phyloP scores from a whole-genome alignment of 148 eudicot genomes.

The Vaccinium myrtillus region DNA sequence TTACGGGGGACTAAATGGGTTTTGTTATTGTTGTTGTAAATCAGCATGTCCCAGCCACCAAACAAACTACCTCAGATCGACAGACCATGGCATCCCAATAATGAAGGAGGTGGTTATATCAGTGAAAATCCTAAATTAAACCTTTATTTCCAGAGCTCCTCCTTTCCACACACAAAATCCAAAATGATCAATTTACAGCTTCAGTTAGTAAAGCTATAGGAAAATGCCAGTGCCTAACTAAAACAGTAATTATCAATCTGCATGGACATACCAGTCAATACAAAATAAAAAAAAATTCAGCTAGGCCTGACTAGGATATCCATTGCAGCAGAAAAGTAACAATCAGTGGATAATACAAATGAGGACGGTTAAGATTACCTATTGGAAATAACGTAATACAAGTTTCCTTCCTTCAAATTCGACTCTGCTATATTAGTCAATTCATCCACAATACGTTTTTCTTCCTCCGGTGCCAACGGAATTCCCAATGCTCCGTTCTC shows the following conservation, averaged over 20 bases:
- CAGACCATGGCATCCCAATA: background rate
- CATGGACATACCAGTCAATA: background rate
- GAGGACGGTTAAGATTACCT: constrained; percentile 27
- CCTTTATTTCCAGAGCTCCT: background rate
- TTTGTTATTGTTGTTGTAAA: no score
- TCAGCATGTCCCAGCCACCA: background rate
- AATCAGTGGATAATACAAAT: background rate
- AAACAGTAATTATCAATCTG: background rate
- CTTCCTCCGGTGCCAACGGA: constrained; percentile 62
- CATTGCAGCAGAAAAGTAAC: background rate
- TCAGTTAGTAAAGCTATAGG: background rate
- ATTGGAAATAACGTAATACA: constrained; percentile 59
- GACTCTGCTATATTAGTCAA: constrained; percentile 56
- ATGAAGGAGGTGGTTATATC: background rate
- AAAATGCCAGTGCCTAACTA: background rate
- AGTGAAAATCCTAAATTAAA: background rate
- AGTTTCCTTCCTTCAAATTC: constrained; percentile 58
- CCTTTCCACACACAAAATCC: background rate
- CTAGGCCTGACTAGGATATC: background rate
- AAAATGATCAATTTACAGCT: background rate
- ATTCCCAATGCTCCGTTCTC: constrained; percentile 45
- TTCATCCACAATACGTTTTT: constrained; percentile 48
- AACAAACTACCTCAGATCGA: background rate
- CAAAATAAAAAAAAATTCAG: background rate
- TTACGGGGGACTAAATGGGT: no score